Percentiles rank a stretch among this genome's conserved stretches.
phyloP scores from a whole-genome alignment of 2,329 filamentous ascomycete species.

The Epichloe sylvatica region DNA sequence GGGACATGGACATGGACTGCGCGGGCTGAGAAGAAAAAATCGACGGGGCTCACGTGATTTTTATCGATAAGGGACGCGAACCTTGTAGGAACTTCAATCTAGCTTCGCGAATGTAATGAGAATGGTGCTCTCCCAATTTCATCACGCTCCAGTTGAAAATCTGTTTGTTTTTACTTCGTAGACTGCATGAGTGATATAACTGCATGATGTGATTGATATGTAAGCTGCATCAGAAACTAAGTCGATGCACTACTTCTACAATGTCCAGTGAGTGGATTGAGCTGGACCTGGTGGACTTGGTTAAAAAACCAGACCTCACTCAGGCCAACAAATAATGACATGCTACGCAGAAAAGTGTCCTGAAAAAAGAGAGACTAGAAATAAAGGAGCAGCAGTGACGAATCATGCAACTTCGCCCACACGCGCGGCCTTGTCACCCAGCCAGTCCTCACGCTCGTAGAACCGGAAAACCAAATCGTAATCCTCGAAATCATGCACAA shows the following conservation, averaged over 20 bases:
- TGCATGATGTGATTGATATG: background rate
- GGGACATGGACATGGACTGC: too few species aligned
- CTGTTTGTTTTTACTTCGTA: too few species aligned
- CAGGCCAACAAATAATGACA: background rate
- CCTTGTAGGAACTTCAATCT: too few species aligned
- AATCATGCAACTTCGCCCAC: constrained; percentile 34
- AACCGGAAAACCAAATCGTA: constrained; percentile 95
- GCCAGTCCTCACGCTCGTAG: constrained; percentile 80
- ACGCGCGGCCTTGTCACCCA: constrained; percentile 35
- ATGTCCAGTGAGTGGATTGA: constrained; percentile 3
- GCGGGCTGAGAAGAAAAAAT: background rate
- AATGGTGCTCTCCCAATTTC: too few species aligned
- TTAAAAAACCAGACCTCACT: background rate
- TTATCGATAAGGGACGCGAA: too few species aligned
- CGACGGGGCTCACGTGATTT: constrained; percentile 11
- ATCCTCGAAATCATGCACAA: constrained; percentile 93
- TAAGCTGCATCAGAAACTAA: background rate
- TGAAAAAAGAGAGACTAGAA: background rate
- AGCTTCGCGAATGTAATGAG: too few species aligned
- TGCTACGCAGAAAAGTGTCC: background rate
- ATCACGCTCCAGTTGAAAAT: too few species aligned
- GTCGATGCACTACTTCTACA: background rate
- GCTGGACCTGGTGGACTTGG: background rate
- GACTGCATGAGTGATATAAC: too few species aligned
- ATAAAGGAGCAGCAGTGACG: constrained; percentile 11